phyloP scores from a whole-genome alignment of 306 rosid genomes.

The Notholithocarpus densiflorus region DNA sequence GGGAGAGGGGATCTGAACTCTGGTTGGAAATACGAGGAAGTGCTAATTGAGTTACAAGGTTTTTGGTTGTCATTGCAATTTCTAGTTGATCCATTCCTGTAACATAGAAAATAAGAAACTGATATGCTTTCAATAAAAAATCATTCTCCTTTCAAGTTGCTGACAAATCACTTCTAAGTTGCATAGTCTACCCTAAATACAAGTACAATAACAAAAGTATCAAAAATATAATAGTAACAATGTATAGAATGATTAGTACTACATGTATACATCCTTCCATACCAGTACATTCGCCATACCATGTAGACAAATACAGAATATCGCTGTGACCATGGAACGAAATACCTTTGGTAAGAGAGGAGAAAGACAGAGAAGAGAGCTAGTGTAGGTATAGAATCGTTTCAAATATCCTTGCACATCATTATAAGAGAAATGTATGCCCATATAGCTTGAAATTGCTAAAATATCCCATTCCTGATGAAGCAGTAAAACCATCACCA shows the following conservation, averaged over 20 bases:
- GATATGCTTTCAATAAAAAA: neutral
- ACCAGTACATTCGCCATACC: constrained; percentile 20
- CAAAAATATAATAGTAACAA: constrained; percentile 28
- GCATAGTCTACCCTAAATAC: constrained; percentile 18
- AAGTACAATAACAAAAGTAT: neutral
- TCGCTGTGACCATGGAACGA: constrained; percentile 9
- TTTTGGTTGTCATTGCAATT: too few species aligned
- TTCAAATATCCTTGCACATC: neutral
- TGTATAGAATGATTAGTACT: constrained; percentile 34
- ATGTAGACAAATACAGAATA: constrained; percentile 7
- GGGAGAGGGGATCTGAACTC: too few species aligned
- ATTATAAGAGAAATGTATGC: neutral
- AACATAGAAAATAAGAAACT: too few species aligned
- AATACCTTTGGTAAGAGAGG: neutral
- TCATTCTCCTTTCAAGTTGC: constrained; percentile 11
- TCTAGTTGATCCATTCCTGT: too few species aligned
- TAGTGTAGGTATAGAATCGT: neutral
- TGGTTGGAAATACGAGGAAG: too few species aligned
- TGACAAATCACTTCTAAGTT: constrained; percentile 17
- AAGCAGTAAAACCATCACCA: neutral
- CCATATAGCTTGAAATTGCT: constrained; percentile 3
- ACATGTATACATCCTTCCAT: constrained; percentile 21
- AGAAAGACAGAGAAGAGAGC: neutral
- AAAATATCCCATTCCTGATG: neutral
- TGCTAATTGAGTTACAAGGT: too few species aligned